Conservation (phyloP, 225 moss, liverwort and hornwort species). For the Sphagnum contortum region DNA sequence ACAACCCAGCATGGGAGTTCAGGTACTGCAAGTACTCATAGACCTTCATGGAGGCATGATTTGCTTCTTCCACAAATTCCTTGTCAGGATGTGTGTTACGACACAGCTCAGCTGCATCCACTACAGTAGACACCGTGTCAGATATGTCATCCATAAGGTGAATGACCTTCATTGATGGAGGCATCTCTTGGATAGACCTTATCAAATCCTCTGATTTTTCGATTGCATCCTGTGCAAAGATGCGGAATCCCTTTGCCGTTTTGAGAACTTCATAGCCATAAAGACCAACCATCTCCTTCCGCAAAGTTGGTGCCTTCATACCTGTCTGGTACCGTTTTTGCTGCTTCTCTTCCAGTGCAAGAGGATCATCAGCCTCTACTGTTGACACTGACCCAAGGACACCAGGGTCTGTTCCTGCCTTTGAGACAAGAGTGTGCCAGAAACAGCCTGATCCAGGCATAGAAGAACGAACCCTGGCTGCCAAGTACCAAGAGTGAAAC, state of each 20-base stretch:
- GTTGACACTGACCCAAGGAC: slow-evolving; percentile 16
- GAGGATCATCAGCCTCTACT: slow-evolving; percentile 28
- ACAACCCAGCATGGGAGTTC: slow-evolving; percentile 86
- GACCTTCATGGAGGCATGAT: slow-evolving; percentile 93
- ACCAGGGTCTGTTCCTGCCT: slow-evolving; percentile 35
- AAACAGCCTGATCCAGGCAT: slow-evolving; percentile 1
- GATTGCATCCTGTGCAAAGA: slow-evolving; percentile 58
- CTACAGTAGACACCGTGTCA: slow-evolving; percentile 93
- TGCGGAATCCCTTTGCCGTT: slow-evolving; percentile 48
- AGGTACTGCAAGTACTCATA: slow-evolving; percentile 97
- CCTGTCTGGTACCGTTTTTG: slow-evolving; percentile 26
- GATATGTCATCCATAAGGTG: slow-evolving; percentile 96
- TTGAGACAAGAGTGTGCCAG: slow-evolving; percentile 37
- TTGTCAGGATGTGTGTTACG: slow-evolving; percentile 99
- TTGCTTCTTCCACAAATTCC: slow-evolving; percentile 89
- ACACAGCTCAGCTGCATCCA: slow-evolving; percentile 98
- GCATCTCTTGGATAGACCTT: slow-evolving; percentile 51
- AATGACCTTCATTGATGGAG: slow-evolving; percentile 91
- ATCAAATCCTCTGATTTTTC: slow-evolving; percentile 84
- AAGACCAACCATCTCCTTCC: slow-evolving; percentile 51
- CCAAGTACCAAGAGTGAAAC: slow-evolving; percentile 15
- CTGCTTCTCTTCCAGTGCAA: slow-evolving; percentile 21
- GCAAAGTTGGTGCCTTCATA: slow-evolving; percentile 24
- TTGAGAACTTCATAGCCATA: slow-evolving; percentile 50
- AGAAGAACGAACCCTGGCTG: slow-evolving; percentile 14